Percentiles rank a stretch among this genome's conserved stretches.
Evolutionary conservation across 1,139 yeast genomes (phyloP).

Genomic region (Protomyces lactucae-debilis): DNA sequence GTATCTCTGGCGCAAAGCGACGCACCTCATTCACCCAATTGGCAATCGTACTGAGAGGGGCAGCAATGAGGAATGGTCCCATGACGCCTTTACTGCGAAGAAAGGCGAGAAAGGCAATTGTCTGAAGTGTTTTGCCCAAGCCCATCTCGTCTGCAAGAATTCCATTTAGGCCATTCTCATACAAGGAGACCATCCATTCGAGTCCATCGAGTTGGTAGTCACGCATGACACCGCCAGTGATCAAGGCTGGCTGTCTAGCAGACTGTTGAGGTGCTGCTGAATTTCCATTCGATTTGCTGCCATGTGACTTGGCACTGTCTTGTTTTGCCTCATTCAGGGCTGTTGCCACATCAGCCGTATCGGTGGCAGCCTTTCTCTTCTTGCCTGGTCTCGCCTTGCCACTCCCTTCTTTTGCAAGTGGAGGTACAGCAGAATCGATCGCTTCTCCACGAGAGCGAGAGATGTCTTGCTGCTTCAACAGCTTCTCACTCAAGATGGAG

Average conservation of each 20-base stretch:
- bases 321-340: conserved; percentile 31
- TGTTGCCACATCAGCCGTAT: conserved; percentile 5
- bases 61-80: conserved; percentile 84
- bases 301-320: conserved; percentile 11
- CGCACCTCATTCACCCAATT: conserved; percentile 75
- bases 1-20: conserved; percentile 67
- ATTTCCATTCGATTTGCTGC: neutral
- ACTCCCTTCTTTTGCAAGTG: conserved; percentile 24
- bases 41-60: conserved; percentile 79
- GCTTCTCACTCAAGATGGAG: conserved; percentile 71
- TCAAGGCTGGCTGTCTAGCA: conserved; percentile 55
- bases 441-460: conserved; percentile 38
- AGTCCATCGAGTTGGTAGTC: conserved; percentile 85
- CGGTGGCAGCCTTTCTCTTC: conserved; percentile 30
- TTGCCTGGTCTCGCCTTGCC: conserved; percentile 31
- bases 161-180: conserved; percentile 91
- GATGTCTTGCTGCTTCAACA: conserved; percentile 45
- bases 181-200: conserved; percentile 81
- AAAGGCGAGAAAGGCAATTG: conserved; percentile 71
- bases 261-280: conserved; percentile 32
- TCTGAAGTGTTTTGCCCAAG: conserved; percentile 86
- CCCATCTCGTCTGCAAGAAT: conserved; percentile 96
- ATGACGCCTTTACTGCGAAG: conserved; percentile 69
- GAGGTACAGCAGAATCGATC: conserved; percentile 36
- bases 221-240: conserved; percentile 66